Evolutionary conservation across 2,329 filamentous ascomycete species (phyloP), one percentile per base, ranked within the genome.

Genomic region (Sarocladium oryzae): DNA sequence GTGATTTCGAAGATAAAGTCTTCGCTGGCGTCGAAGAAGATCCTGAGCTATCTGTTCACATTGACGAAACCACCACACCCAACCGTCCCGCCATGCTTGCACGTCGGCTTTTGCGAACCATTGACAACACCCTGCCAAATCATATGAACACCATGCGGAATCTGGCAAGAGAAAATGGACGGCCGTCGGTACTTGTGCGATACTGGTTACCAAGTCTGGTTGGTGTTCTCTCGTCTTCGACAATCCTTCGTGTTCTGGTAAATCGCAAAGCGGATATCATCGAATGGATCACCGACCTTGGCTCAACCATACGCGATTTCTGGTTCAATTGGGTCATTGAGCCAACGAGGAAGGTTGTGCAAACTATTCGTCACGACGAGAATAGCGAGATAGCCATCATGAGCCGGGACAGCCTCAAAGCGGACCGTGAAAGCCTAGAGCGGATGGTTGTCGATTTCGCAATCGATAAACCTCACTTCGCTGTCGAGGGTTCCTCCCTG

Each of bases 381-480:
- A 86, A 84, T 58, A 96, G 89, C 63, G 92, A 97, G 64, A 92
- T 99, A 57, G 93, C 92, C 40, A 88, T 99, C 57, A 93, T 99
- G 87, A 96, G 90, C 70, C 88, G 89, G 53, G 86, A 92, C 58
- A 96, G 90, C 58, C 78, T 99, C 20, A 85, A 86, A 64, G 90
- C 91, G 1, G 93, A 99, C 64, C 83, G 89, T 28, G 89, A 90
- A 51, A 96, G 90, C 62, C 73, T 99, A 28, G 92, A 99, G 67
- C 85, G 93, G 45, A 99, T 99, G 93, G 95, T 99, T 3, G 86
- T 99, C 33, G 93, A 97, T 58, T 99, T 99, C 71, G 88, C 91
- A 4, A 72, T 85, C 9, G 90, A 96, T 59, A 89, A 90, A 61
- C 87, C 89, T 1, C 76, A 81, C 50, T 77, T 82, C 24, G 70